Conservation (phyloP, 768 basidiomycete genomes). For the Lentinula edodes region DNA sequence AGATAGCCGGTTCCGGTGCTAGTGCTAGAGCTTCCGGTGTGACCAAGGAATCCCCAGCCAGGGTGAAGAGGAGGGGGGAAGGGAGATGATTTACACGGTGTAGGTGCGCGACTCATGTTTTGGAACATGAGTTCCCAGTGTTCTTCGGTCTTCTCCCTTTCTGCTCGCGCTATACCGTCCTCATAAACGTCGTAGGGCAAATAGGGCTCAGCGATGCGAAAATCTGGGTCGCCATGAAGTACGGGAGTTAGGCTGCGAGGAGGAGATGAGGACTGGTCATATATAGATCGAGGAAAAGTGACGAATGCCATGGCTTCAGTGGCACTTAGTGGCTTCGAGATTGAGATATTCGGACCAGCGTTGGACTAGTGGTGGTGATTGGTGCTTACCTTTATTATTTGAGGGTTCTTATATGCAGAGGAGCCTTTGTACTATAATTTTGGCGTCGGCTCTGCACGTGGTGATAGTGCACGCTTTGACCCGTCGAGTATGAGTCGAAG, state of each 20-base stretch:
- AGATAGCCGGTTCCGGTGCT: neutral
- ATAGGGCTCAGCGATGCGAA: neutral
- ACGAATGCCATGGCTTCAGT: neutral
- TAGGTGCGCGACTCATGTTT: neutral
- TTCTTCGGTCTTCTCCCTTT: neutral
- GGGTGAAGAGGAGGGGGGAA: neutral
- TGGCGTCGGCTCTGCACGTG: neutral
- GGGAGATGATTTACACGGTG: neutral
- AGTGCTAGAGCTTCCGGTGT: neutral
- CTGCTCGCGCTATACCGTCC: neutral
- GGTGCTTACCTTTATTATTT: neutral
- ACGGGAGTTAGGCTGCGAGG: neutral
- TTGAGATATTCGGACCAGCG: neutral
- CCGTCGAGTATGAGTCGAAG: neutral
- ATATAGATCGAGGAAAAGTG: neutral
- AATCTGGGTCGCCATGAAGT: neutral
- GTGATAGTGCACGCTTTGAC: slow-evolving; percentile 3
- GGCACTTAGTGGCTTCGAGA: neutral
- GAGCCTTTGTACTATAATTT: neutral
- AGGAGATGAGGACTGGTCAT: neutral
- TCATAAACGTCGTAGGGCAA: neutral
- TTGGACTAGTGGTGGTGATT: neutral
- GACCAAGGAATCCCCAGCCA: neutral
- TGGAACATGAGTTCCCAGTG: neutral
- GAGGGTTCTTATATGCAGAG: neutral